These are phyloP conservation scores for Dichotomocladium elegans DNA, from an alignment of 371 early-diverging fungal species.

Conservation along the genomic window DNA sequence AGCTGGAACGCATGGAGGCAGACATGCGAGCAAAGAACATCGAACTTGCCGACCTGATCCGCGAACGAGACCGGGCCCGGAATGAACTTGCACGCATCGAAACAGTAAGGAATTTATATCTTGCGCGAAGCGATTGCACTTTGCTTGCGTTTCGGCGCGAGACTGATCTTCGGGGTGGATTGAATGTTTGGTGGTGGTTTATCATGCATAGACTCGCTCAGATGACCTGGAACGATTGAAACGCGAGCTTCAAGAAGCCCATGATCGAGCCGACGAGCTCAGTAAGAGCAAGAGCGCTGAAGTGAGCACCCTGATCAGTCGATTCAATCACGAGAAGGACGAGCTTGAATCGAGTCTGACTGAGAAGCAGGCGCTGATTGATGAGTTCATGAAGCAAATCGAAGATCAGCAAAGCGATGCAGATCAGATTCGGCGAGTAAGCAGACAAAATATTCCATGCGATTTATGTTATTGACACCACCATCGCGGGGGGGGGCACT, in stretches of 20 bases:
- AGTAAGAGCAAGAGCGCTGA: constrained; percentile 77
- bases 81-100: constrained; percentile 68
- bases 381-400: constrained; percentile 63
- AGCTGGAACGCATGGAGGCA: constrained; percentile 72
- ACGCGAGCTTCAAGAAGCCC: constrained; percentile 73
- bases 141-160: not conserved
- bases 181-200: too few relatives aligned
- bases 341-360: constrained; percentile 68
- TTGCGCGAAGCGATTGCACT: not conserved
- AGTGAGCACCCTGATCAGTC: constrained; percentile 69
- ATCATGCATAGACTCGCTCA: constrained; percentile 50
- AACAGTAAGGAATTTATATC: constrained; percentile 22
- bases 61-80: constrained; percentile 78
- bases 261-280: constrained; percentile 74
- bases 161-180: too few relatives aligned
- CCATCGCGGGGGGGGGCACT: too few relatives aligned
- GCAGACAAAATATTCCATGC: not conserved
- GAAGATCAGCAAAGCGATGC: constrained; percentile 69
- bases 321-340: constrained; percentile 78
- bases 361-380: constrained; percentile 45
- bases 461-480: not conserved
- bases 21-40: constrained; percentile 78
- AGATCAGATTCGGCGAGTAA: constrained; percentile 55
- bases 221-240: constrained; percentile 80
- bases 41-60: constrained; percentile 78